These are phyloP conservation scores for Rhodotorula mucilaginosa DNA, from an alignment of 1,284 basidiomycete species.

Conservation along the genomic window DNA sequence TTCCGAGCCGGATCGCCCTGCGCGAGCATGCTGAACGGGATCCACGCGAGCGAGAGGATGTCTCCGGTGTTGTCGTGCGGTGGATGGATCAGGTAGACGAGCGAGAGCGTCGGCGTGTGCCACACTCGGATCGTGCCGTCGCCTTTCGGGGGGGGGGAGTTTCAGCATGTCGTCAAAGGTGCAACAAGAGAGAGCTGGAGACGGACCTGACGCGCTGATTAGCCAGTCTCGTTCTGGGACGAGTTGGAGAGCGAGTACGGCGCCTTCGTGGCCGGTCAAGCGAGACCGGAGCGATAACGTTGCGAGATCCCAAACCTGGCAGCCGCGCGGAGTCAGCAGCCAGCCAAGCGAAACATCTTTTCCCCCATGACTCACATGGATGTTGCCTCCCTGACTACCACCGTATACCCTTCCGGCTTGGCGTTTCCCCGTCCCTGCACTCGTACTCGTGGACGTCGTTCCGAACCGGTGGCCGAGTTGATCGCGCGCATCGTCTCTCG, in stretches of 20 bases:
- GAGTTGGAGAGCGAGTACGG: slow-evolving; percentile 77
- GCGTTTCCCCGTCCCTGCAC: not conserved
- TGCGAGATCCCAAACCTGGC: slow-evolving; percentile 75
- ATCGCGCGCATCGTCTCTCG: not conserved
- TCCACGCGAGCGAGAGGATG: slow-evolving; percentile 84
- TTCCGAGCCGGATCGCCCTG: slow-evolving; percentile 9
- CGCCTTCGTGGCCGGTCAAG: slow-evolving; percentile 79
- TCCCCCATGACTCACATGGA: slow-evolving; percentile 56
- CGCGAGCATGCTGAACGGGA: slow-evolving; percentile 58
- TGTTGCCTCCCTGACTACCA: slow-evolving; percentile 75
- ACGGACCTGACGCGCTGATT: slow-evolving; percentile 67
- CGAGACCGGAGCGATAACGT: slow-evolving; percentile 68
- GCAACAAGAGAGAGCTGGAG: not conserved
- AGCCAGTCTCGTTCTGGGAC: slow-evolving; percentile 75
- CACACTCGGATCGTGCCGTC: slow-evolving; percentile 86
- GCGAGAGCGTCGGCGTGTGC: slow-evolving; percentile 69
- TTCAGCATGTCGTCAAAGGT: not conserved
- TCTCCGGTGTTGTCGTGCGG: slow-evolving; percentile 86
- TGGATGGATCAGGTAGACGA: slow-evolving; percentile 75
- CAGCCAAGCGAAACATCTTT: not conserved
- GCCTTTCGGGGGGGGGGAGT: slow-evolving; percentile 53
- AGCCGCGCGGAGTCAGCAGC: not conserved
- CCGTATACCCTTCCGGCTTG: slow-evolving; percentile 61
- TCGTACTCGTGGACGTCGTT: not conserved
- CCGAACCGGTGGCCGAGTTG: too few relatives aligned